These are phyloP conservation scores for Ceratocystis variospora DNA, from an alignment of 2,329 filamentous ascomycete genomes.

Conservation along the genomic window DNA sequence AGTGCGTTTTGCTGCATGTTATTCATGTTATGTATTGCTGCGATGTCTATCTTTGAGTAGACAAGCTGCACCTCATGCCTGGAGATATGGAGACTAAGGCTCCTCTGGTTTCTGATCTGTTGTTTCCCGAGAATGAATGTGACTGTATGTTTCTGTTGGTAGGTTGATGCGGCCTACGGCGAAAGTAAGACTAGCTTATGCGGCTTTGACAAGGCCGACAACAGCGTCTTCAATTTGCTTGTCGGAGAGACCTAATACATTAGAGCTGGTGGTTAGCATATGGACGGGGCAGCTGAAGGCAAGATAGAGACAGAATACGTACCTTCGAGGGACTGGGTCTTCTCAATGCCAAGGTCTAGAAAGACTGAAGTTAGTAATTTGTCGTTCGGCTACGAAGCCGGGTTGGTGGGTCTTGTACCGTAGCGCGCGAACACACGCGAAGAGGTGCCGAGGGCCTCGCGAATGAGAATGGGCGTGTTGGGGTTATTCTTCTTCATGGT, in stretches of 20 bases:
- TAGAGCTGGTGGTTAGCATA: constrained; percentile 16
- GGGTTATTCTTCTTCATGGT: constrained; percentile 99
- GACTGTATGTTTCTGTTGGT: constrained; percentile 4
- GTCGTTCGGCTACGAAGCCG: not conserved
- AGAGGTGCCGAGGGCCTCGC: constrained; percentile 73
- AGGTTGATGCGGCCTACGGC: not conserved
- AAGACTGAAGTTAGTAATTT: not conserved
- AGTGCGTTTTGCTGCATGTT: not conserved
- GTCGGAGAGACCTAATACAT: constrained; percentile 35
- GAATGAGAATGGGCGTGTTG: constrained; percentile 80
- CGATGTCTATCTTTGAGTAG: not conserved
- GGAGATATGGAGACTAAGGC: not conserved
- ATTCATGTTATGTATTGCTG: not conserved
- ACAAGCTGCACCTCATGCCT: not conserved
- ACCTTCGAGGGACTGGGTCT: constrained; percentile 42
- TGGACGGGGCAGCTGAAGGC: constrained; percentile 21
- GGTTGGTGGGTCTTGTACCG: constrained; percentile 41
- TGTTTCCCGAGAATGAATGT: not conserved
- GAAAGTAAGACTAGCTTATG: not conserved
- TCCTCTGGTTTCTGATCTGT: not conserved
- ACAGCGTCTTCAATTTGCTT: constrained; percentile 49
- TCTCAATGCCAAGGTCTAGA: constrained; percentile 43
- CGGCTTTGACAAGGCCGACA: constrained; percentile 37
- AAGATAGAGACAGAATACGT: constrained; percentile 19
- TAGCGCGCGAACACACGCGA: constrained; percentile 88